These are phyloP conservation scores for Steccherinum ochraceum DNA, from an alignment of 768 basidiomycete species.

Conservation along the genomic window DNA sequence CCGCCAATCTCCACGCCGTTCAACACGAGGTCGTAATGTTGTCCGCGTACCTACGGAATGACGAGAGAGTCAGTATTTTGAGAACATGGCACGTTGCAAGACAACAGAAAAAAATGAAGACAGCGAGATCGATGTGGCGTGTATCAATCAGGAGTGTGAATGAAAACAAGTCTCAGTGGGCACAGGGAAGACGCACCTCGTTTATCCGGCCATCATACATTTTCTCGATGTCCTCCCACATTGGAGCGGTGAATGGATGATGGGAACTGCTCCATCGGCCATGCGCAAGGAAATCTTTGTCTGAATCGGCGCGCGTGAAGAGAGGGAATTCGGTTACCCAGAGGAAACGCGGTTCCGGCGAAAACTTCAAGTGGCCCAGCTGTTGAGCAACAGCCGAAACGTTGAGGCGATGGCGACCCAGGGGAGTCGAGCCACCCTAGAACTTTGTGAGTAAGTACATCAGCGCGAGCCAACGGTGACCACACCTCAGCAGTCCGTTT, in stretches of 20 bases:
- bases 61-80: conserved; percentile 1
- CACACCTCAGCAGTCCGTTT: conserved; percentile 44
- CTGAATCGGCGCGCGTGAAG: conserved; percentile 79
- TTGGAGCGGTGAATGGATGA: conserved; percentile 95
- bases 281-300: conserved; percentile 80
- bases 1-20: conserved; percentile 94
- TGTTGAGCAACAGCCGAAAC: conserved; percentile 62
- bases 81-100: background rate
- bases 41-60: conserved; percentile 73
- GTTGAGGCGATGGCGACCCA: conserved; percentile 65
- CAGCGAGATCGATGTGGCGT: too few species aligned
- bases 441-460: conserved; percentile 7
- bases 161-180: too few species aligned
- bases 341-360: conserved; percentile 69
- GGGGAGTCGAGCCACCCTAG: conserved; percentile 81
- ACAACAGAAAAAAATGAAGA: background rate
- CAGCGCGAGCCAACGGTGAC: background rate
- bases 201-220: conserved; percentile 68
- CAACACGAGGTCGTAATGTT: conserved; percentile 93
- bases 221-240: conserved; percentile 80
- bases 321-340: conserved; percentile 97
- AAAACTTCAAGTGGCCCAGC: conserved; percentile 50
- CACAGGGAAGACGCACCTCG: conserved; percentile 23
- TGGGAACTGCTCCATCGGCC: conserved; percentile 92
- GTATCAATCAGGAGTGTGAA: too few species aligned